These are phyloP conservation scores for Hypoxylon perforatum DNA, from an alignment of 495 filamentous ascomycete genomes.

Conservation along the genomic window DNA sequence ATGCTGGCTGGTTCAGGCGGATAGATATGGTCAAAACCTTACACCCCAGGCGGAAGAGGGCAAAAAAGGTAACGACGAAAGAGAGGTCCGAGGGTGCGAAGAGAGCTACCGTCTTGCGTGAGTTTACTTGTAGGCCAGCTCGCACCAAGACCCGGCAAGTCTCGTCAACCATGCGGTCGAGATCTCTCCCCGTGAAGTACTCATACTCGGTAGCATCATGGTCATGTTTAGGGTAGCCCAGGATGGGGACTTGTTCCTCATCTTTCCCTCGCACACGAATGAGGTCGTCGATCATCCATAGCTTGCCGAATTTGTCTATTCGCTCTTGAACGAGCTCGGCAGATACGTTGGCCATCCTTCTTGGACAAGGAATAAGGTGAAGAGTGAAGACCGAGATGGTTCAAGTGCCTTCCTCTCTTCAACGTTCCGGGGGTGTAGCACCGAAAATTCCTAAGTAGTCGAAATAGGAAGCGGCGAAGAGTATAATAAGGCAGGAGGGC, in stretches of 20 bases:
- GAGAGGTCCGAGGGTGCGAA: conserved; percentile 66
- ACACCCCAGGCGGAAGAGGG: conserved; percentile 67
- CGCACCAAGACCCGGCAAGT: conserved; percentile 44
- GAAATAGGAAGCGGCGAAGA: no score
- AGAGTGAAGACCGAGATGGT: background rate
- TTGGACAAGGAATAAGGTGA: background rate
- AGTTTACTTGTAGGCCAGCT: conserved; percentile 50
- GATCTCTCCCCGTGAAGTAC: conserved; percentile 62
- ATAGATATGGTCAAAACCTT: conserved; percentile 69
- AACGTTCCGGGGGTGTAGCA: no score
- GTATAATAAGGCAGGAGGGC: no score
- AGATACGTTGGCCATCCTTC: conserved; percentile 45
- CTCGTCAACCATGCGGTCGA: conserved; percentile 66
- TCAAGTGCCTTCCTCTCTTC: no score
- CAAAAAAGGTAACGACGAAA: conserved; percentile 68
- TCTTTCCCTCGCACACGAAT: conserved; percentile 62
- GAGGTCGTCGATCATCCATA: conserved; percentile 62
- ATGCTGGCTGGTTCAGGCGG: conserved; percentile 63
- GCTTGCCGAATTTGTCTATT: conserved; percentile 38
- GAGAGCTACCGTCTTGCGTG: conserved; percentile 59
- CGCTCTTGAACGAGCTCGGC: conserved; percentile 40
- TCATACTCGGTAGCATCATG: conserved; percentile 55
- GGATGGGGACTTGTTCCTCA: conserved; percentile 60
- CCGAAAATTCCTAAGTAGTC: no score
- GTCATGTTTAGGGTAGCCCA: conserved; percentile 61